Evolutionary conservation across 306 rosid genomes (phyloP).

Genomic region (Mimosa bimucronata): DNA sequence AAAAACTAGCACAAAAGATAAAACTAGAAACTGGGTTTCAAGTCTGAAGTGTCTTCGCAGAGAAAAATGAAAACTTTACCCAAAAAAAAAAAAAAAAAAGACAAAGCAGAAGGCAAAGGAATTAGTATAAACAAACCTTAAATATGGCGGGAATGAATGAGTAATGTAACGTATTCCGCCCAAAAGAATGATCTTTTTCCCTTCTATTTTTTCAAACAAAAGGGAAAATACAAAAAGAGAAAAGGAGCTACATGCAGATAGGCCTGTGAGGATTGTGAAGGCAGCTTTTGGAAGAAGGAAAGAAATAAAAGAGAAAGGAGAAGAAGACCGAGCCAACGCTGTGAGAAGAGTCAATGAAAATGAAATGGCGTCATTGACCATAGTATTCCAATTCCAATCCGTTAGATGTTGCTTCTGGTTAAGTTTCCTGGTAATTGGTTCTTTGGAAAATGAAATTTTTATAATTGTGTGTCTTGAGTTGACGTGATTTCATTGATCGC

Average conservation of each 20-base stretch:
- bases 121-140: background rate
- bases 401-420: background rate
- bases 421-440: background rate
- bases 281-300: background rate
- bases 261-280: background rate
- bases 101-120: background rate
- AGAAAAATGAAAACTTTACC: background rate
- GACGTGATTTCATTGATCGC: background rate
- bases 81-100: too few species aligned
- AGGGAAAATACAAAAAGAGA: background rate
- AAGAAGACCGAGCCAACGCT: background rate
- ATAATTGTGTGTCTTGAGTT: background rate
- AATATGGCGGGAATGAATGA: background rate
- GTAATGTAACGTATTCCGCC: background rate
- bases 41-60: background rate
- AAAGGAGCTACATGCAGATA: background rate
- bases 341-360: conserved; percentile 7
- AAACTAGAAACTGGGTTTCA: background rate
- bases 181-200: background rate
- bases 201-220: background rate
- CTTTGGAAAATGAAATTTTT: background rate
- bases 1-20: conserved; percentile 1
- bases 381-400: background rate
- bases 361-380: background rate
- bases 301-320: background rate